Evolutionary conservation across 177 flowering plant species (phyloP).

Genomic region (Vitis hybrid): DNA sequence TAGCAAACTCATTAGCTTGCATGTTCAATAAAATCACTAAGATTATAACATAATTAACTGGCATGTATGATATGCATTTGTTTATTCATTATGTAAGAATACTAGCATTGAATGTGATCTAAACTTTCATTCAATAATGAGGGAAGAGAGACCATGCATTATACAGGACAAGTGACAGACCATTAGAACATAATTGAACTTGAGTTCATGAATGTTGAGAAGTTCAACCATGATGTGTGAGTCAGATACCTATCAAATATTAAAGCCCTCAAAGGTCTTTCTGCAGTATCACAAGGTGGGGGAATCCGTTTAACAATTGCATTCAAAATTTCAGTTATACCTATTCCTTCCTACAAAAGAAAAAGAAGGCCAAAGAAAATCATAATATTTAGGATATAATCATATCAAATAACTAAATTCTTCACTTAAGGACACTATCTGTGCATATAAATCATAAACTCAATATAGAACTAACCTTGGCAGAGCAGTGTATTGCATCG

Average conservation of each 20-base stretch:
- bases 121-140: background rate
- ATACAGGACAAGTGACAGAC: background rate
- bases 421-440: background rate
- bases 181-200: background rate
- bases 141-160: background rate
- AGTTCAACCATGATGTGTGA: background rate
- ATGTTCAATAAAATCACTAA: too few relatives aligned
- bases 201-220: background rate
- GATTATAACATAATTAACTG: too few relatives aligned
- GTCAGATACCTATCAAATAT: conserved; percentile 85
- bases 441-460: background rate
- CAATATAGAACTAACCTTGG: conserved; percentile 66
- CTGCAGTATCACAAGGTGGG: conserved; percentile 72
- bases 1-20: too few relatives aligned
- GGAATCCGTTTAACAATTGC: conserved; percentile 84
- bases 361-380: conserved; percentile 1
- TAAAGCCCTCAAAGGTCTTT: conserved; percentile 80
- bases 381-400: conserved; percentile 3
- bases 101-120: too few relatives aligned
- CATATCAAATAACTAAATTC: background rate
- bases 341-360: conserved; percentile 79
- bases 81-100: too few relatives aligned
- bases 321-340: conserved; percentile 78
- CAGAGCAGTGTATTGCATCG: conserved; percentile 85
- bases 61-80: too few relatives aligned